phyloP scores from a whole-genome alignment of 345 rosid genomes.

The Eucalyptus pumila region DNA sequence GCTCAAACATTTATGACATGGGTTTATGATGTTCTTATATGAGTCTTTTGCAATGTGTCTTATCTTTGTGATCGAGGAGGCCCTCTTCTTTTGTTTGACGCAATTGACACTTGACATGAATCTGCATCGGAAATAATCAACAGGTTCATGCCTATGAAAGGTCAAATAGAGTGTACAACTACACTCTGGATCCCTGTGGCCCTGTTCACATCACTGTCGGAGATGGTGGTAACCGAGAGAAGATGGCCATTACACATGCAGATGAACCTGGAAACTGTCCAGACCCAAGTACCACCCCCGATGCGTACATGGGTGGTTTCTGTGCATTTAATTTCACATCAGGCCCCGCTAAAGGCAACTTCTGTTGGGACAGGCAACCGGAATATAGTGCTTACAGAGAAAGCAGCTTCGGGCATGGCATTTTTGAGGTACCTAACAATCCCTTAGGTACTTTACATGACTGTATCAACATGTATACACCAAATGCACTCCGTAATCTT shows the following conservation, averaged over 20 bases:
- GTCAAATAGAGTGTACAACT: constrained; percentile 79
- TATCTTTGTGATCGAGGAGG: background rate
- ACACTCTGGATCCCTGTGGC: constrained; percentile 72
- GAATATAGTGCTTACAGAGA: constrained; percentile 89
- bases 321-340: constrained; percentile 77
- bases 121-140: background rate
- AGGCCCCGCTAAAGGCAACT: constrained; percentile 52
- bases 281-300: constrained; percentile 45
- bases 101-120: background rate
- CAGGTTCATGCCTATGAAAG: constrained; percentile 96
- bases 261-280: constrained; percentile 90
- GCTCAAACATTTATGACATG: background rate
- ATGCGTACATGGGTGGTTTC: constrained; percentile 36
- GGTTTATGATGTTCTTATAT: background rate
- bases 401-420: constrained; percentile 93
- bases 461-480: background rate
- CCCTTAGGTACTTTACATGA: background rate
- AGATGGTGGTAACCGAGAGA: constrained; percentile 69
- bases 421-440: constrained; percentile 56
- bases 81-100: background rate
- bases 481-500: background rate
- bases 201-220: constrained; percentile 70
- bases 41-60: background rate
- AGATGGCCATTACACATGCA: constrained; percentile 50
- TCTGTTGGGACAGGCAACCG: constrained; percentile 91